Evolutionary conservation across 768 basidiomycete species (phyloP).

Genomic region (Neoboletus subvelutipes): DNA sequence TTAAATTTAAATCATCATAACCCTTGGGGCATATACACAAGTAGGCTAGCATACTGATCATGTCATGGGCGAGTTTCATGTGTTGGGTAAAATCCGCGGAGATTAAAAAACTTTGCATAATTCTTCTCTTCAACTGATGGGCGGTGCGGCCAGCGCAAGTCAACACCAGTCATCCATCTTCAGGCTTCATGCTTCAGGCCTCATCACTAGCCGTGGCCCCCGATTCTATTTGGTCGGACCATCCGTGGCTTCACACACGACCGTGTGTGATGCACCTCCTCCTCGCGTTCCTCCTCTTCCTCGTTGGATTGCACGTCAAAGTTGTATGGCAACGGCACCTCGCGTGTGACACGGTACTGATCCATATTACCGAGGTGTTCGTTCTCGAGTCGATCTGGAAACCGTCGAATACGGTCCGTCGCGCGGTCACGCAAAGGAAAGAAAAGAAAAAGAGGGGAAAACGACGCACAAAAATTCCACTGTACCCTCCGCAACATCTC

Average conservation of each 20-base stretch:
- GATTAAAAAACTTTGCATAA: background rate
- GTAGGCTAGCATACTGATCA: too few species aligned
- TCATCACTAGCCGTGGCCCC: background rate
- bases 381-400: constrained; percentile 74
- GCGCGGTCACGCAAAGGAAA: background rate
- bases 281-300: constrained; percentile 47
- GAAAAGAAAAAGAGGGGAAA: constrained; percentile 1
- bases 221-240: background rate
- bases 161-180: background rate
- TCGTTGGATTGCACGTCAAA: constrained; percentile 49
- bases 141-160: background rate
- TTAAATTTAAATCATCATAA: too few species aligned
- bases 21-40: too few species aligned
- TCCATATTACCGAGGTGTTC: constrained; percentile 96
- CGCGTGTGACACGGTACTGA: constrained; percentile 86
- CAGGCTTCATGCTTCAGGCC: background rate
- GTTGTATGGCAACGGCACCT: constrained; percentile 80
- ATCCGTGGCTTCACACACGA: background rate
- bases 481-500: constrained; percentile 81
- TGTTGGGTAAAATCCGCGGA: too few species aligned
- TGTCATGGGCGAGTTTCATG: too few species aligned
- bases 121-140: background rate
- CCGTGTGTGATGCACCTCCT: background rate
- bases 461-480: constrained; percentile 84
- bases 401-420: background rate